A percentile compares a stretch with the other conserved stretches of the same genome.
These are phyloP conservation scores for Boletus semigastroideus DNA, from an alignment of 1,284 basidiomycete species.

Conservation along the genomic window DNA sequence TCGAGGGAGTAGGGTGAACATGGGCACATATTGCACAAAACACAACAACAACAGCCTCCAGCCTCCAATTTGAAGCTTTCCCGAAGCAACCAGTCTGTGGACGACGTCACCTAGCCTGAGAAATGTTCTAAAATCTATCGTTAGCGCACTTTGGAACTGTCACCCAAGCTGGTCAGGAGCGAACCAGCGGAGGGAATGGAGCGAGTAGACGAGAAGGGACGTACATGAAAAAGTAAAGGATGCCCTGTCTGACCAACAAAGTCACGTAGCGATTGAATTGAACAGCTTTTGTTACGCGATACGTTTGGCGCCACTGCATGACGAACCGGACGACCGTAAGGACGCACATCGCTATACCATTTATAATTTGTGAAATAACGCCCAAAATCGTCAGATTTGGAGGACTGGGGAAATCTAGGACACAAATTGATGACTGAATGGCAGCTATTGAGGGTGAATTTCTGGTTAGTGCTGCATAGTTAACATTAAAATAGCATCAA, in stretches of 20 bases:
- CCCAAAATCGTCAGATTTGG: too few relatives aligned
- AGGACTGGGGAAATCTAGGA: neutral
- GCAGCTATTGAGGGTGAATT: neutral
- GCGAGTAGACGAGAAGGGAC: neutral
- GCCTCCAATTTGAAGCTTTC: neutral
- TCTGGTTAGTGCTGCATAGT: neutral
- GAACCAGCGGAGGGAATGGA: too few relatives aligned
- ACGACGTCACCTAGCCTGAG: neutral
- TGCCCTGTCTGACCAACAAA: neutral
- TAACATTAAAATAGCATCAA: neutral
- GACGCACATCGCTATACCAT: neutral
- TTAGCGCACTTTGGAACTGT: neutral
- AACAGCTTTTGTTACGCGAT: neutral
- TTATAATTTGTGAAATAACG: neutral
- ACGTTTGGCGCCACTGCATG: neutral
- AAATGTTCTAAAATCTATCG: neutral
- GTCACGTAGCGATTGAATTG: neutral
- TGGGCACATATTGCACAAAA: neutral
- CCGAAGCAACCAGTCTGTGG: neutral
- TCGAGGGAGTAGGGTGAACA: constrained; percentile 3
- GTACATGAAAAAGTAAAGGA: neutral
- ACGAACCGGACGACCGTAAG: neutral
- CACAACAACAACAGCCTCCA: neutral
- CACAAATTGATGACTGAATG: neutral
- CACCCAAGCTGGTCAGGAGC: neutral